These are phyloP conservation scores for Cardamine chenopodiifolia DNA, from an alignment of 345 rosid genomes.

Conservation along the genomic window DNA sequence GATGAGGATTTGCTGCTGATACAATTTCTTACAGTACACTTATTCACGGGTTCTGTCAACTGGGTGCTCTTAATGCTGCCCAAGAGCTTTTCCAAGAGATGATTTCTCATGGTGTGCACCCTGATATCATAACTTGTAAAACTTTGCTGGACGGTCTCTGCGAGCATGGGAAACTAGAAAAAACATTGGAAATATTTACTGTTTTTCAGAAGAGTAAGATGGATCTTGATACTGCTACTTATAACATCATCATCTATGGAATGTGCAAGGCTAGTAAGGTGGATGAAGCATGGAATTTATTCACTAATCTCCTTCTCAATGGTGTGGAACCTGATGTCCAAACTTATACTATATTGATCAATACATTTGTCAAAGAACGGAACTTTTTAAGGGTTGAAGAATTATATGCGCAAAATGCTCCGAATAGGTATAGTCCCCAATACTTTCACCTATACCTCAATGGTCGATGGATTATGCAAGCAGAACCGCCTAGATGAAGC, in stretches of 20 bases:
- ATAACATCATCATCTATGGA: not conserved
- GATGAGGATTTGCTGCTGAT: no score
- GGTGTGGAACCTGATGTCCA: no score
- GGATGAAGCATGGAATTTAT: not conserved
- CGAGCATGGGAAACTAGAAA: slow-evolving; percentile 3
- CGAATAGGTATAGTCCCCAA: not conserved
- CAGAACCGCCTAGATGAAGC: not conserved
- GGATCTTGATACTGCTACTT: not conserved
- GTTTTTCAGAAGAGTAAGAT: not conserved
- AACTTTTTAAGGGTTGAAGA: not conserved
- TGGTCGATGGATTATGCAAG: slow-evolving; percentile 3
- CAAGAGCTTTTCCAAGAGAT: slow-evolving; percentile 2
- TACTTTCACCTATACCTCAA: not conserved
- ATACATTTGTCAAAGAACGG: not conserved
- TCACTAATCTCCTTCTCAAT: no score
- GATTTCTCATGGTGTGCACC: not conserved
- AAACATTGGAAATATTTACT: slow-evolving; percentile 25
- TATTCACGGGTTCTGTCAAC: no score
- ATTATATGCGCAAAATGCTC: not conserved
- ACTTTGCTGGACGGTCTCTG: not conserved
- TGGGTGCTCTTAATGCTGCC: not conserved
- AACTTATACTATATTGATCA: no score
- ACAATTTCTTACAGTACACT: no score
- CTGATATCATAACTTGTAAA: not conserved
- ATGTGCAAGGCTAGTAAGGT: not conserved